Evolutionary conservation across 2,329 filamentous ascomycete species (phyloP), one percentile per base, ranked within the genome.

Genomic region (Sporothrix sp.): DNA sequence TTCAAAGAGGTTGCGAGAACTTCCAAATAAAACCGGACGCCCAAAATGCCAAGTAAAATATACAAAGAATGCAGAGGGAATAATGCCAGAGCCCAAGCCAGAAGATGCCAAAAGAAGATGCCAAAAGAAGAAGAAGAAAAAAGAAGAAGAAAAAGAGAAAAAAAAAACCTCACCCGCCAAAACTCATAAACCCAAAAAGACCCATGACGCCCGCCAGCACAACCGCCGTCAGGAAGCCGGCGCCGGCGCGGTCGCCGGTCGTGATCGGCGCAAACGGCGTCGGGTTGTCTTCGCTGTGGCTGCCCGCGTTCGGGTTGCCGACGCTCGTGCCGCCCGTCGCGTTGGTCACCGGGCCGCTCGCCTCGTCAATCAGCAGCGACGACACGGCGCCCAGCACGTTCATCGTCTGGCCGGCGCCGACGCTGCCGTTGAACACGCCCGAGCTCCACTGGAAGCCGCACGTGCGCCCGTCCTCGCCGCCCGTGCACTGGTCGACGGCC

Each of bases 231-330:
- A 72, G 57, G 53, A 88, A 75, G 10, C 77, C 77, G 33, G 85
- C 85, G 10, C 84, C 87, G 7, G 78, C 83, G 55, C 71, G 78
- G 60, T 90, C 85, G 7, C 73, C 79, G 1, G 71, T 71, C 3
- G 76, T 78, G 30, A 82, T 72, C 1, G 66, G 60, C 46, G 50
- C 18, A 4, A 56, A 48, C 23, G 49, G n/a, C 2, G 43, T 52
- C 25, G 54, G 55, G 38, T 57, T 51, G 51, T 57, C 55, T 20
- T 40, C 5, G 48, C 55, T 56, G 36, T 65, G 63, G 7, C 72
- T 70, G 35, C 75, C 75, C 7, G 67, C 70, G 4, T 65, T 62
- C 3, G 71, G 67, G 51, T 76, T 61, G n/a, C 74, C 72, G 25
- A 61, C 60, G 56, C 73, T 77, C 11, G 71, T 75, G 45, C 75